Conservation (phyloP, 2,329 filamentous ascomycete species). For the Cytospora chrysosperma region DNA sequence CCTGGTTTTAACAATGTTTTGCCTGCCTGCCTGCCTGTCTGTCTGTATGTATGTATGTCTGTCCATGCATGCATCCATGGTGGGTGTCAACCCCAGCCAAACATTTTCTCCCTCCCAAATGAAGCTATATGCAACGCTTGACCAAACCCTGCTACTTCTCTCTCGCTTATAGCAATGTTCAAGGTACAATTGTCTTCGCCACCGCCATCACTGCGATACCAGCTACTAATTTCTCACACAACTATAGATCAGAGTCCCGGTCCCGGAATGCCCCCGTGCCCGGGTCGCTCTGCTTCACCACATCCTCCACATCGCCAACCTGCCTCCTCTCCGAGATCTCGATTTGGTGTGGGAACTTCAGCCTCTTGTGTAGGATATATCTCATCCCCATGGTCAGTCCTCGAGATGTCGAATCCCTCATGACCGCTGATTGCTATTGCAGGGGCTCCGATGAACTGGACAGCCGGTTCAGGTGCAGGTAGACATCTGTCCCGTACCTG, state of each 20-base stretch:
- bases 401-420: slow-evolving; percentile 69
- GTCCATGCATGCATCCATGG: no score
- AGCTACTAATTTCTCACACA: not conserved
- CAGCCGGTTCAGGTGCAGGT: slow-evolving; percentile 93
- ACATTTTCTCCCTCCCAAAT: not conserved
- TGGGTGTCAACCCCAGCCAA: not conserved
- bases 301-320: slow-evolving; percentile 81
- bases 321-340: slow-evolving; percentile 87
- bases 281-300: slow-evolving; percentile 55
- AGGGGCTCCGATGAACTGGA: slow-evolving; percentile 94
- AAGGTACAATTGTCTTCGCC: slow-evolving; percentile 19
- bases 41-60: no score
- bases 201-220: not conserved
- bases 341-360: slow-evolving; percentile 50
- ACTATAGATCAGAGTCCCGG: slow-evolving; percentile 33
- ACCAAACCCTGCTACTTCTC: not conserved
- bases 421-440: slow-evolving; percentile 92
- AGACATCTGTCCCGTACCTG: slow-evolving; percentile 94
- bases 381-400: slow-evolving; percentile 61
- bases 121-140: not conserved
- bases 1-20: not conserved
- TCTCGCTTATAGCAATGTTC: not conserved
- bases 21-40: no score
- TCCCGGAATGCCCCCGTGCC: slow-evolving; percentile 23
- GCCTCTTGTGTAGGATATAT: slow-evolving; percentile 59